phyloP scores from a whole-genome alignment of 1,139 yeast genomes.

The Nematodospora anomalae region DNA sequence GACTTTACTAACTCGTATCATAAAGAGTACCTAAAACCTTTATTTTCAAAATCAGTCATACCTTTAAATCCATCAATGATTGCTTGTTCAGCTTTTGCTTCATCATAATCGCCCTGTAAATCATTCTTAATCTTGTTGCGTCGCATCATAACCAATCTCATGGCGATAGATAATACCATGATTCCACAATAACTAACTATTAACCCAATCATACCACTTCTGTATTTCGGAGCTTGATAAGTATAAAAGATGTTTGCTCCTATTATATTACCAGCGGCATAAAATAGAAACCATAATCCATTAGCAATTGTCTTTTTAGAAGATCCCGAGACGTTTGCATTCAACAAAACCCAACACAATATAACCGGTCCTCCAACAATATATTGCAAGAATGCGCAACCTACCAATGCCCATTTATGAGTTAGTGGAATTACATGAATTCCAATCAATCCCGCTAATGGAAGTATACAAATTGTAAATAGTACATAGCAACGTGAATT shows the following conservation, averaged over 20 bases:
- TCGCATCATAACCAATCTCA: slow-evolving; percentile 21
- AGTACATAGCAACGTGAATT: slow-evolving; percentile 21
- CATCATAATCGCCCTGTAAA: slow-evolving; percentile 25
- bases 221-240: slow-evolving; percentile 30
- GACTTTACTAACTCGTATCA: neutral
- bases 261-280: slow-evolving; percentile 31
- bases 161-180: slow-evolving; percentile 24
- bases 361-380: slow-evolving; percentile 35
- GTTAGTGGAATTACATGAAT: slow-evolving; percentile 21
- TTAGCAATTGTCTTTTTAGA: slow-evolving; percentile 26
- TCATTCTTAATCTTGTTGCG: slow-evolving; percentile 25
- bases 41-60: slow-evolving; percentile 32
- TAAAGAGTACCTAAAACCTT: slow-evolving; percentile 27
- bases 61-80: slow-evolving; percentile 35
- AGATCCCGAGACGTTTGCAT: slow-evolving; percentile 27
- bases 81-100: slow-evolving; percentile 27
- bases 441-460: slow-evolving; percentile 27
- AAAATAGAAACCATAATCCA: slow-evolving; percentile 28
- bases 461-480: slow-evolving; percentile 21
- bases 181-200: slow-evolving; percentile 27
- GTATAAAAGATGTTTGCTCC: slow-evolving; percentile 33
- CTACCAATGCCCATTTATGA: slow-evolving; percentile 25
- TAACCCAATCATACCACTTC: slow-evolving; percentile 28
- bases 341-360: slow-evolving; percentile 29
- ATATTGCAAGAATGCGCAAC: slow-evolving; percentile 38